Percentiles rank a stretch among this genome's conserved stretches.
Conservation (phyloP, 2,329 filamentous ascomycete species). For the Lachnellula cervina region DNA sequence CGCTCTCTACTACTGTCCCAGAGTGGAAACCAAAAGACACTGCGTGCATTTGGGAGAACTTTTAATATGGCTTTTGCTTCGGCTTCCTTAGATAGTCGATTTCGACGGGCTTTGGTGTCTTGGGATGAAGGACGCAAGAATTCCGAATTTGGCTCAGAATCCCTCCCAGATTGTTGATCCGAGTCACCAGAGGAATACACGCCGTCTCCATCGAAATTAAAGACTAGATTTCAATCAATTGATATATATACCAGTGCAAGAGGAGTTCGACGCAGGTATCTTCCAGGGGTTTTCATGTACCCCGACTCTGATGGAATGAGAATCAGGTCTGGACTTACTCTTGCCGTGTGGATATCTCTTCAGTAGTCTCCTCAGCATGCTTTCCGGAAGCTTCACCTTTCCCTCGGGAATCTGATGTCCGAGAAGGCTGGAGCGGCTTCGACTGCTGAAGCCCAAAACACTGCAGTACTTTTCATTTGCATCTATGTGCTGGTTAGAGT, state of each 20-base stretch:
- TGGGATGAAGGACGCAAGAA: slow-evolving; percentile 1
- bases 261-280: background rate
- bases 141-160: slow-evolving; percentile 2
- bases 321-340: background rate
- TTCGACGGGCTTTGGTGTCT: slow-evolving; percentile 13
- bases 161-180: slow-evolving; percentile 11
- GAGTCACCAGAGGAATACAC: slow-evolving; percentile 24
- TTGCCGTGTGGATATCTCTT: slow-evolving; percentile 31
- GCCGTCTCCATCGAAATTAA: slow-evolving; percentile 30
- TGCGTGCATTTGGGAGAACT: slow-evolving; percentile 41
- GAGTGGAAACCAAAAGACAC: slow-evolving; percentile 43
- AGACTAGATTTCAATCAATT: slow-evolving; percentile 8
- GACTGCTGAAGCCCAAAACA: slow-evolving; percentile 29
- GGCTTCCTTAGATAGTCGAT: slow-evolving; percentile 19
- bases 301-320: background rate
- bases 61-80: slow-evolving; percentile 32
- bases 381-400: slow-evolving; percentile 22
- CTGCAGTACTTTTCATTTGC: slow-evolving; percentile 22
- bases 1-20: slow-evolving; percentile 43
- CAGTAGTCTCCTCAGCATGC: slow-evolving; percentile 24
- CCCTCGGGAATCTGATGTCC: slow-evolving; percentile 20
- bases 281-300: background rate
- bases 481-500: background rate
- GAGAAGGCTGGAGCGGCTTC: slow-evolving; percentile 24
- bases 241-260: background rate